These are phyloP conservation scores for Decorospora gaudefroyi DNA, from an alignment of 2,329 filamentous ascomycete species.

Conservation along the genomic window DNA sequence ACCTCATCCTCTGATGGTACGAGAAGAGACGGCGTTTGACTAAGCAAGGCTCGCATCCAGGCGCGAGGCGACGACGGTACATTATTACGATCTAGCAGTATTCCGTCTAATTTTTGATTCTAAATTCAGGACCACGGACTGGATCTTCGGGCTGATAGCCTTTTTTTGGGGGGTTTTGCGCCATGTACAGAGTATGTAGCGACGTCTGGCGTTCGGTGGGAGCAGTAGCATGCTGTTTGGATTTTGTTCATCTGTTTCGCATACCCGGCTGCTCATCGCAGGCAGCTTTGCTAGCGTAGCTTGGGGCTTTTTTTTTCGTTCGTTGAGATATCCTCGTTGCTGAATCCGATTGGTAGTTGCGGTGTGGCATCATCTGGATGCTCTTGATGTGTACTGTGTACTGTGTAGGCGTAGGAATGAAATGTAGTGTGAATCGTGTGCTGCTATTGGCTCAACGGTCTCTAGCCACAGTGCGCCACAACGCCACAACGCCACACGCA, in stretches of 20 bases:
- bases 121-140: conserved; percentile 36
- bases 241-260: conserved; percentile 11
- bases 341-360: no score
- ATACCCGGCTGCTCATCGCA: conserved; percentile 25
- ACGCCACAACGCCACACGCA: no score
- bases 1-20: conserved; percentile 31
- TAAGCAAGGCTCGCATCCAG: conserved; percentile 13
- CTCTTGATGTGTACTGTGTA: no score
- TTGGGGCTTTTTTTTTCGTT: conserved; percentile 2
- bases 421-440: no score
- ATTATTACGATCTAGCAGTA: conserved; percentile 15
- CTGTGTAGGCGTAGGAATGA: no score
- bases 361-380: no score
- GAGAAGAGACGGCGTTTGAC: conserved; percentile 42
- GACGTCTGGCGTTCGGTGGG: conserved; percentile 3
- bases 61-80: conserved; percentile 13
- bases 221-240: background rate
- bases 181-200: conserved; percentile 10
- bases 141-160: conserved; percentile 30
- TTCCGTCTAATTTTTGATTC: conserved; percentile 39
- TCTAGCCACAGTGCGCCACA: no score
- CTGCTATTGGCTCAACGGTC: no score
- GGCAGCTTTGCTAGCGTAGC: conserved; percentile 10
- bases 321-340: conserved; percentile 14
- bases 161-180: conserved; percentile 2